A percentile compares a stretch with the other conserved stretches of the same genome.
Conservation (phyloP, 768 basidiomycete species). For the Cantharellus anzutake region DNA sequence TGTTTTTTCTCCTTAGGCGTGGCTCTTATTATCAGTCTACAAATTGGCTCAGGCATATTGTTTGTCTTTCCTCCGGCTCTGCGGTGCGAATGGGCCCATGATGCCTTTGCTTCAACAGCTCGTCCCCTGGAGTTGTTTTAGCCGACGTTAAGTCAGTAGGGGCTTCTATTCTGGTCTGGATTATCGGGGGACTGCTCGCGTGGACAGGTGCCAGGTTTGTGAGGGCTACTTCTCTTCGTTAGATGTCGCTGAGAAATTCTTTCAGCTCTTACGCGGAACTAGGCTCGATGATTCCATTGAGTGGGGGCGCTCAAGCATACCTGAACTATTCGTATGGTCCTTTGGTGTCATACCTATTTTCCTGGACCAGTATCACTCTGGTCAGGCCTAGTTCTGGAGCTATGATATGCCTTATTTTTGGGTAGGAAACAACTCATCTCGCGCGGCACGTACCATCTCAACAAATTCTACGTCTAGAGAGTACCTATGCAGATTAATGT, state of each 20-base stretch:
- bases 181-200: slow-evolving; percentile 59
- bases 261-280: slow-evolving; percentile 76
- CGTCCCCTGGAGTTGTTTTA: slow-evolving; percentile 81
- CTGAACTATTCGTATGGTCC: slow-evolving; percentile 80
- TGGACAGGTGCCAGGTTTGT: slow-evolving; percentile 68
- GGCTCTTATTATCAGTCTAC: slow-evolving; percentile 64
- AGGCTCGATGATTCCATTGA: slow-evolving; percentile 71
- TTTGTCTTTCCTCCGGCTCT: slow-evolving; percentile 19
- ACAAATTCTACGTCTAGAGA: slow-evolving; percentile 24
- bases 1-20: slow-evolving; percentile 33
- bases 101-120: slow-evolving; percentile 25
- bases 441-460: neutral
- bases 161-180: slow-evolving; percentile 74
- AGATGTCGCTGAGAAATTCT: neutral
- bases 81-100: neutral
- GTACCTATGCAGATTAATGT: slow-evolving; percentile 80
- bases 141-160: slow-evolving; percentile 81
- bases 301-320: slow-evolving; percentile 61
- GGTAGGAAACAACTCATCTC: slow-evolving; percentile 13
- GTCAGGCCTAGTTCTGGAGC: slow-evolving; percentile 75
- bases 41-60: slow-evolving; percentile 92
- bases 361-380: slow-evolving; percentile 86
- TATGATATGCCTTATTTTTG: slow-evolving; percentile 75
- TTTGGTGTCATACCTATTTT: slow-evolving; percentile 73
- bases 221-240: neutral